phyloP scores from a whole-genome alignment of 2,329 filamentous ascomycete species.

The Pyricularia sp. region DNA sequence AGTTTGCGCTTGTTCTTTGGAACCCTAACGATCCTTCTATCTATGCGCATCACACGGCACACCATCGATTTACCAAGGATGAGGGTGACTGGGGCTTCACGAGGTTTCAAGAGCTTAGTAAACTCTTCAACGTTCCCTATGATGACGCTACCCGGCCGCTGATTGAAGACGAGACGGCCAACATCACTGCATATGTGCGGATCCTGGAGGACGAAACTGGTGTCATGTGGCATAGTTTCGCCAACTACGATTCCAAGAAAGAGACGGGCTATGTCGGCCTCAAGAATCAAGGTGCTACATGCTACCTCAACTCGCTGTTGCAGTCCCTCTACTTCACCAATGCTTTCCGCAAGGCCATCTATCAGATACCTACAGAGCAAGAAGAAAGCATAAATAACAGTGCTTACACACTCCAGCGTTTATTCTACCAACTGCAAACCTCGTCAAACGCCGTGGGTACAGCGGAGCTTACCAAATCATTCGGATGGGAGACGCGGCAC shows the following conservation, averaged over 20 bases:
- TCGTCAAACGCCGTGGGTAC: conserved; percentile 77
- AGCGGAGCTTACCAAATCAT: conserved; percentile 88
- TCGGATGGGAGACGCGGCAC: conserved; percentile 95
- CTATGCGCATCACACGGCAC: conserved; percentile 72
- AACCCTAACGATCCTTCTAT: conserved; percentile 89
- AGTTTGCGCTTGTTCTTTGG: conserved; percentile 90
- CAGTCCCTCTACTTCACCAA: conserved; percentile 85
- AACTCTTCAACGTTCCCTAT: conserved; percentile 72
- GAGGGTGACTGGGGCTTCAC: conserved; percentile 99
- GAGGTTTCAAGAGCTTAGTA: conserved; percentile 81
- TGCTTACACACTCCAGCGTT: conserved; percentile 83
- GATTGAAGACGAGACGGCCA: conserved; percentile 66
- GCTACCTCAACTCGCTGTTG: conserved; percentile 76
- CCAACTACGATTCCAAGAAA: conserved; percentile 97
- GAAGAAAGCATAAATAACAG: conserved; percentile 78
- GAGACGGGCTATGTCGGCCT: conserved; percentile 95
- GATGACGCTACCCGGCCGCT: conserved; percentile 61
- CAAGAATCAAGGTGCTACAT: conserved; percentile 92
- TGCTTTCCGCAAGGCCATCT: conserved; percentile 93
- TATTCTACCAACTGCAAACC: conserved; percentile 93
- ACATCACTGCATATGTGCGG: conserved; percentile 75
- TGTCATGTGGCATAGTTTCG: conserved; percentile 84
- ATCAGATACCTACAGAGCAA: conserved; percentile 87
- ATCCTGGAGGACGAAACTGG: conserved; percentile 82
- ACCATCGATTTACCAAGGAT: conserved; percentile 91